Conservation (phyloP, 768 basidiomycete species). For the Chlorophyllum brunneum region DNA sequence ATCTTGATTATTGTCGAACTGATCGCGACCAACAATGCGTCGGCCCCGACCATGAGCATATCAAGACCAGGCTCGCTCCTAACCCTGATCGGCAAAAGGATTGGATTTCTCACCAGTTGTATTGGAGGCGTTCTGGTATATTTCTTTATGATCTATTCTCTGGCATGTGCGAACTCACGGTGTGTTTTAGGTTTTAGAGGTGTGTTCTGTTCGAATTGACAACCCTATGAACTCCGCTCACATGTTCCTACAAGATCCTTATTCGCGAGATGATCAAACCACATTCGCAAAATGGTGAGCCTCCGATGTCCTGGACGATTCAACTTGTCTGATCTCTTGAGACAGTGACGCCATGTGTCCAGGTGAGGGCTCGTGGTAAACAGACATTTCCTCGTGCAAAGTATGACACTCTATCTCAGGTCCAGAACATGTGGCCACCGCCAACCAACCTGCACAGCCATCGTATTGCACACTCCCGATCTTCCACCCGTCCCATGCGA, state of each 20-base stretch:
- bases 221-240: neutral
- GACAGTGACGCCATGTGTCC: constrained; percentile 47
- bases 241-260: constrained; percentile 42
- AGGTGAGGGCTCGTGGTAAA: constrained; percentile 26
- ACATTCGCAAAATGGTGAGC: constrained; percentile 53
- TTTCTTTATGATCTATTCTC: neutral
- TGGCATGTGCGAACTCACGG: neutral
- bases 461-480: constrained; percentile 53
- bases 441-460: constrained; percentile 35
- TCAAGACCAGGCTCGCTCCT: constrained; percentile 38
- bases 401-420: constrained; percentile 26
- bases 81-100: constrained; percentile 48
- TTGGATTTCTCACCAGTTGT: constrained; percentile 47
- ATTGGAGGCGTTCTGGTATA: constrained; percentile 58
- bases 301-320: neutral
- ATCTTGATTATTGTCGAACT: constrained; percentile 54
- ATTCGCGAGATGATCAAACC: constrained; percentile 51
- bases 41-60: constrained; percentile 43
- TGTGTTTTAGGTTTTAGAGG: constrained; percentile 48
- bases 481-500: constrained; percentile 36
- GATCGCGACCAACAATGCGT: constrained; percentile 32
- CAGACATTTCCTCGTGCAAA: too few relatives aligned
- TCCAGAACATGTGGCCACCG: constrained; percentile 42
- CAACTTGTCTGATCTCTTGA: neutral
- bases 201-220: constrained; percentile 12